A percentile compares a stretch with the other conserved stretches of the same genome.
Evolutionary conservation across 192 early-diverging fungal genomes (phyloP).

Genomic region (Rhizoclosmatium sp.): DNA sequence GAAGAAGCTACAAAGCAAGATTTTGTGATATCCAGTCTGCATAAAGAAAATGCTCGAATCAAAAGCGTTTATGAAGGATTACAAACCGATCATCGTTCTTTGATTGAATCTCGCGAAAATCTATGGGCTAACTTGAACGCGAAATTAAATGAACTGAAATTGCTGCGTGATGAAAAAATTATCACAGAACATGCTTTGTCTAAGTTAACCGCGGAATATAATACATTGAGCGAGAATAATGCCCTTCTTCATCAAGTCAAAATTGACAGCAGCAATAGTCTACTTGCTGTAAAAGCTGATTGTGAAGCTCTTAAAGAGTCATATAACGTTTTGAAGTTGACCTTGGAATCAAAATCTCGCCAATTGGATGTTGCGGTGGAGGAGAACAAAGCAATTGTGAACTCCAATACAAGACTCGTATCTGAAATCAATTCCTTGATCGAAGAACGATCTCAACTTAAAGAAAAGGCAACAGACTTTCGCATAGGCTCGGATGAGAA

Average conservation of each 20-base stretch:
- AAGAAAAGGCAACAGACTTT: background rate
- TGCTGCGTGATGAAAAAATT: background rate
- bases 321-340: background rate
- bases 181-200: background rate
- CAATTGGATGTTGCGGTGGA: background rate
- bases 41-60: background rate
- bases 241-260: background rate
- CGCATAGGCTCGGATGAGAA: background rate
- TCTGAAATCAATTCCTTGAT: background rate
- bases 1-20: background rate
- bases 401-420: background rate
- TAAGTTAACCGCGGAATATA: background rate
- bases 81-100: background rate
- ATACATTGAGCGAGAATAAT: background rate
- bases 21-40: background rate
- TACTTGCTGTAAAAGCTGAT: background rate
- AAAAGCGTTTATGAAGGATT: background rate
- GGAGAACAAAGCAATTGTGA: background rate
- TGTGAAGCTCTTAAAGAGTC: background rate
- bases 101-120: conserved; percentile 12
- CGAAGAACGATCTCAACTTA: background rate
- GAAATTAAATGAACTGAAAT: background rate
- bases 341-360: background rate
- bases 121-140: background rate
- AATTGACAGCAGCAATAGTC: background rate